These are phyloP conservation scores for Fraxinus dipetala DNA, from an alignment of 305 asterid genomes.

Conservation along the genomic window DNA sequence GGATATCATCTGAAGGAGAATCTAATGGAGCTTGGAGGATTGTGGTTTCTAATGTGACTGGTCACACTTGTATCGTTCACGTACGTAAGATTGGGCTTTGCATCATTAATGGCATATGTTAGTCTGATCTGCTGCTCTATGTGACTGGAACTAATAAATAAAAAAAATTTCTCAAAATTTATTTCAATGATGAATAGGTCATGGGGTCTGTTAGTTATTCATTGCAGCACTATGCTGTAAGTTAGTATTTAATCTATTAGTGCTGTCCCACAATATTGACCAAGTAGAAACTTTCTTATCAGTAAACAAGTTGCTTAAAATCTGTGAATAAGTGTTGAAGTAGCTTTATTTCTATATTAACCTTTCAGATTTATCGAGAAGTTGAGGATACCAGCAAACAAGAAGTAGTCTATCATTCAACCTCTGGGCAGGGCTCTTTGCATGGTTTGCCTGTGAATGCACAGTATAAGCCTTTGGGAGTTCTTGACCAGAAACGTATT, in stretches of 20 bases:
- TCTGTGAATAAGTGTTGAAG: slow-evolving; percentile 17
- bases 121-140: slow-evolving; percentile 1
- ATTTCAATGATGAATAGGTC: neutral
- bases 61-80: slow-evolving; percentile 92
- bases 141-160: slow-evolving; percentile 8
- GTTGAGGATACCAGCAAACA: slow-evolving; percentile 60
- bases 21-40: slow-evolving; percentile 99
- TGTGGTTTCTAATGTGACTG: slow-evolving; percentile 78
- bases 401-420: slow-evolving; percentile 60
- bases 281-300: neutral
- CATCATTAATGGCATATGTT: neutral
- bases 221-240: neutral
- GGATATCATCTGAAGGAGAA: slow-evolving; percentile 84
- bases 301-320: slow-evolving; percentile 6
- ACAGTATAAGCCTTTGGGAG: slow-evolving; percentile 68
- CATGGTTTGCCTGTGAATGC: slow-evolving; percentile 76
- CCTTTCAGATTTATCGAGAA: slow-evolving; percentile 79
- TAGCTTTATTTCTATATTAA: slow-evolving; percentile 11
- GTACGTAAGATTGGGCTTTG: slow-evolving; percentile 46
- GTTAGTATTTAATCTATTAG: slow-evolving; percentile 2
- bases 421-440: slow-evolving; percentile 59
- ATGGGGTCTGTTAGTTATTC: slow-evolving; percentile 11
- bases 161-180: neutral
- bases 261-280: neutral
- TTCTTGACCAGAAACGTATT: slow-evolving; percentile 86